Conservation (phyloP, 2,329 filamentous ascomycete species). For the Dendrostoma leiphaemia region DNA sequence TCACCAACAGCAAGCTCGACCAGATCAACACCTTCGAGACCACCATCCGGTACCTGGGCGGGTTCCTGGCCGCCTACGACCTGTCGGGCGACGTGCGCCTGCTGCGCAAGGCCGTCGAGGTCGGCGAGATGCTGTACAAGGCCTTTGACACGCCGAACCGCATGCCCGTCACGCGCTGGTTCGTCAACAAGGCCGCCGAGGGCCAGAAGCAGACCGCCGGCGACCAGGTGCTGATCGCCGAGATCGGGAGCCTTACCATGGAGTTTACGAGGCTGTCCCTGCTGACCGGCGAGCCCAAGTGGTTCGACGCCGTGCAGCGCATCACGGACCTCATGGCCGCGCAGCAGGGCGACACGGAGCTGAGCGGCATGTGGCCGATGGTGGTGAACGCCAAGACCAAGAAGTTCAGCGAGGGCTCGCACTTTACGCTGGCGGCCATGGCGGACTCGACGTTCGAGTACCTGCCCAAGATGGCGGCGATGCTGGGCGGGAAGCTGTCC, state of each 20-base stretch:
- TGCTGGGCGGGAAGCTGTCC: slow-evolving; percentile 55
- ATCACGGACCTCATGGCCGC: slow-evolving; percentile 24
- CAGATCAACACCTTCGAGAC: slow-evolving; percentile 31
- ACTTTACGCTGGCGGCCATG: slow-evolving; percentile 37
- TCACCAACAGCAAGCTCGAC: slow-evolving; percentile 7
- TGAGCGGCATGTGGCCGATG: slow-evolving; percentile 18
- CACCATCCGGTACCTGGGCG: slow-evolving; percentile 25
- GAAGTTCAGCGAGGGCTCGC: slow-evolving; percentile 15
- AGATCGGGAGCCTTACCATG: slow-evolving; percentile 31
- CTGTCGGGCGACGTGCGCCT: slow-evolving; percentile 31
- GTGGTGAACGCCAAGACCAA: slow-evolving; percentile 7
- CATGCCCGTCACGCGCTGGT: slow-evolving; percentile 30
- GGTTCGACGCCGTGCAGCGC: slow-evolving; percentile 29
- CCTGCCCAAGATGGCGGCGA: slow-evolving; percentile 45
- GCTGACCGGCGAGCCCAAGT: slow-evolving; percentile 30
- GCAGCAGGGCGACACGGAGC: slow-evolving; percentile 11
- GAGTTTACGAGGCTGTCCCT: slow-evolving; percentile 32
- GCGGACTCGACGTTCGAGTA: slow-evolving; percentile 44
- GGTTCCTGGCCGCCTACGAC: slow-evolving; percentile 17
- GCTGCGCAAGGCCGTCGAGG: slow-evolving; percentile 36
- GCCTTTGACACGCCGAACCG: slow-evolving; percentile 31
- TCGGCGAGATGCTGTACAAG: slow-evolving; percentile 37
- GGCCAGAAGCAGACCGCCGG: slow-evolving; percentile 23
- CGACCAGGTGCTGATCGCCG: slow-evolving; percentile 25
- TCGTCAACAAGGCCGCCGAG: slow-evolving; percentile 21